These are phyloP conservation scores for Tricholoma terreum DNA, from an alignment of 768 basidiomycete genomes.

Conservation along the genomic window DNA sequence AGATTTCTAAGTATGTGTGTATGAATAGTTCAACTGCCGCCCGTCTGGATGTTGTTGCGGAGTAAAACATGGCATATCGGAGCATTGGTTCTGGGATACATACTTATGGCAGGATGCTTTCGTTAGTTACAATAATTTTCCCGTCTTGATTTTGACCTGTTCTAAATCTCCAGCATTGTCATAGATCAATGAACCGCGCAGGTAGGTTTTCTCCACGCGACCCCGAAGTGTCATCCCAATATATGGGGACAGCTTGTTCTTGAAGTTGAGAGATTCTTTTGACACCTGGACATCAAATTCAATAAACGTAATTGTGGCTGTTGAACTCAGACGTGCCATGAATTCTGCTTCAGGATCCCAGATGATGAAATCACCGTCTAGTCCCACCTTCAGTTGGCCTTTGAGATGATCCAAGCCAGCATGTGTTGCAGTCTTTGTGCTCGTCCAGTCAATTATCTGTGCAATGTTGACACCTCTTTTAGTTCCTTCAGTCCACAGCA, in stretches of 20 bases:
- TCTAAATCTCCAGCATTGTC: slow-evolving; percentile 32
- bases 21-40: too few species aligned
- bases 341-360: slow-evolving; percentile 67
- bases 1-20: too few species aligned
- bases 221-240: slow-evolving; percentile 71
- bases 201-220: slow-evolving; percentile 69
- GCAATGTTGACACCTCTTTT: slow-evolving; percentile 56
- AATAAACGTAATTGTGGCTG: neutral
- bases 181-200: slow-evolving; percentile 76
- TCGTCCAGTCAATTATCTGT: slow-evolving; percentile 74
- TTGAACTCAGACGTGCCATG: slow-evolving; percentile 28
- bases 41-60: too few species aligned
- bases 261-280: slow-evolving; percentile 73
- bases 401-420: slow-evolving; percentile 70
- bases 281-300: slow-evolving; percentile 52
- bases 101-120: too few species aligned
- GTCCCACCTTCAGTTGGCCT: slow-evolving; percentile 69
- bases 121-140: slow-evolving; percentile 33
- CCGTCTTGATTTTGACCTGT: slow-evolving; percentile 30
- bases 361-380: slow-evolving; percentile 83
- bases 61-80: too few species aligned
- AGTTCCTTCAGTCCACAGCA: slow-evolving; percentile 83
- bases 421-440: slow-evolving; percentile 70
- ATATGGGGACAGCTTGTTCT: slow-evolving; percentile 93
- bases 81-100: too few species aligned